A percentile compares a stretch with the other conserved stretches of the same genome.
Evolutionary conservation across 2,329 filamentous ascomycete genomes (phyloP).

Genomic region (Thielaviopsis musarum): DNA sequence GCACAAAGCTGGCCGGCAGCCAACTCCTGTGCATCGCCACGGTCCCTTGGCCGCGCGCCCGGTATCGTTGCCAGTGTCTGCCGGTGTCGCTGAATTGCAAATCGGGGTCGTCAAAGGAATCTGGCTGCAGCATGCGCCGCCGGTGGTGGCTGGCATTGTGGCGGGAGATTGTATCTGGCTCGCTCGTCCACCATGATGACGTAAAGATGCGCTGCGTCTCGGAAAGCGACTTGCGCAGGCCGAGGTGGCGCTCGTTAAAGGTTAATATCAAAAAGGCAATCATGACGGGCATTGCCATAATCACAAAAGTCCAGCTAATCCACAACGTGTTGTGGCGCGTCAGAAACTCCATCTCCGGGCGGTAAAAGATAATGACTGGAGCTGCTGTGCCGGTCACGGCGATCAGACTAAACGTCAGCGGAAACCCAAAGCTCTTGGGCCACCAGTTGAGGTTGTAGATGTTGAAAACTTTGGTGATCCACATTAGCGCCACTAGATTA

Average conservation of each 20-base stretch:
- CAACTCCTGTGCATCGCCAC: slow-evolving; percentile 34
- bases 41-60: slow-evolving; percentile 12
- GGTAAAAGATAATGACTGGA: slow-evolving; percentile 43
- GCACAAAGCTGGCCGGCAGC: slow-evolving; percentile 49
- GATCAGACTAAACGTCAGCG: slow-evolving; percentile 44
- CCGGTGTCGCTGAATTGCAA: slow-evolving; percentile 10
- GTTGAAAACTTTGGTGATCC: slow-evolving; percentile 58
- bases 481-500: slow-evolving; percentile 48
- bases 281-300: slow-evolving; percentile 52
- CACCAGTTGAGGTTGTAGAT: slow-evolving; percentile 58
- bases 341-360: slow-evolving; percentile 34
- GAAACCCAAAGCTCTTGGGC: slow-evolving; percentile 47
- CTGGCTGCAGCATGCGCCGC: slow-evolving; percentile 16
- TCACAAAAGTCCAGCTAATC: slow-evolving; percentile 53
- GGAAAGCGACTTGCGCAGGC: slow-evolving; percentile 41
- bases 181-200: slow-evolving; percentile 47
- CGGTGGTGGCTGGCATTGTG: slow-evolving; percentile 23
- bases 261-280: slow-evolving; percentile 48
- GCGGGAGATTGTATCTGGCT: slow-evolving; percentile 29
- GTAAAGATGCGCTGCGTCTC: slow-evolving; percentile 54
- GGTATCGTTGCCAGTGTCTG: background rate
- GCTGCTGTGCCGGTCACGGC: slow-evolving; percentile 40
- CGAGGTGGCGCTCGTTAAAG: slow-evolving; percentile 45
- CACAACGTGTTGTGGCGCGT: slow-evolving; percentile 48
- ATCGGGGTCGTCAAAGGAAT: slow-evolving; percentile 12